Base-by-base conservation (phyloP, 2,329 filamentous ascomycete genomes). In the Curvularia spicifera region DNA sequence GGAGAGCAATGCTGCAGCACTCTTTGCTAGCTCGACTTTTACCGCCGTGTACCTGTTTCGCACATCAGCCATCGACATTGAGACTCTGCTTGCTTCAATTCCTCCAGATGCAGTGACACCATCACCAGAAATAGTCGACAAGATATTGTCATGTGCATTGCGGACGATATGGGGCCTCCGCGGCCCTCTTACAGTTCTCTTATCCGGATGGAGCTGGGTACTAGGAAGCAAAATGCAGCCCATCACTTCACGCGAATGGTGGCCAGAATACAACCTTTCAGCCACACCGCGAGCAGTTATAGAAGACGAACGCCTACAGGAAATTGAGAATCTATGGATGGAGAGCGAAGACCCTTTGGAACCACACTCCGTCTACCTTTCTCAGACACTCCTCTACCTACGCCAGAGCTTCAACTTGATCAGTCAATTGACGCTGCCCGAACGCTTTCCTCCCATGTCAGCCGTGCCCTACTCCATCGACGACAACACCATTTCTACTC, bases 1-100 rank as follows among this genome's bases (percentile, higher is more conserved):
- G 2, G 68, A 76, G 4, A 70, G 75, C 0, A 80, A 80, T 45
- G 78, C 77, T 37, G 78, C 79, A 12, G 79, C 80, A 1, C 68
- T 81, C 13, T 81, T 73, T 35, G 78, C 53, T 2, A 70, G 62
- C 59, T 65, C 67, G 5, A 75, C 73, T 1, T 59, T 77, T 2
- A 73, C 71, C 3, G 71, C 71, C 3, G 71, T 76, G 1, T 77
- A 73, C 46, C 63, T 75, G 29, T 77, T 76, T 57, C 69, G 70
- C 12, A 74, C 71, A 2, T 67, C 72, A 6, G 63, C 64, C 22
- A 54, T 73, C 15, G 74, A 77, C 10, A 69, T 73, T 3, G 68
- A 74, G 42, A 68, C 69, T 20, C 59, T 72, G 1, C 61, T 66
- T 7, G 63, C 71, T n/a, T 67, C 65, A 1, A 65, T 73, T 5